Percentiles rank a stretch among this genome's conserved stretches.
Conservation (phyloP, 495 filamentous ascomycete species). For the Annulohypoxylon nitens region DNA sequence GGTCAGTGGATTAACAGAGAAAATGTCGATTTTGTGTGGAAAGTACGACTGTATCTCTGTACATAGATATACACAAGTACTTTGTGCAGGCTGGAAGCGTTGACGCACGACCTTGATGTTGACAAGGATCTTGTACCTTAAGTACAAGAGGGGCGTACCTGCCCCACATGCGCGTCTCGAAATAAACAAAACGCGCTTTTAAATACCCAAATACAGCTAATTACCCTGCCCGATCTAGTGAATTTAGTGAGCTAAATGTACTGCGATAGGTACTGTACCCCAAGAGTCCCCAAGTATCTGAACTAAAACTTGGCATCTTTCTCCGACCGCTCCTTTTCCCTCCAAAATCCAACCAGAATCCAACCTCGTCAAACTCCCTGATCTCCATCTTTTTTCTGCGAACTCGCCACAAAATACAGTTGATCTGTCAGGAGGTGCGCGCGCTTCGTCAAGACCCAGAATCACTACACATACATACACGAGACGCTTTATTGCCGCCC, state of each 20-base stretch:
- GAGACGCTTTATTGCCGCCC: constrained; percentile 14
- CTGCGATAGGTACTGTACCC: background rate
- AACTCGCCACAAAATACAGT: constrained; percentile 45
- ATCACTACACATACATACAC: constrained; percentile 28
- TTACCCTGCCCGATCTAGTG: background rate
- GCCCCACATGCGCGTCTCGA: constrained; percentile 43
- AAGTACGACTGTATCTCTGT: constrained; percentile 1
- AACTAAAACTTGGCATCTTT: constrained; percentile 24
- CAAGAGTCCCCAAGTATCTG: background rate
- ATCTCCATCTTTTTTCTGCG: constrained; percentile 29
- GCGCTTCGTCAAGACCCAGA: constrained; percentile 28
- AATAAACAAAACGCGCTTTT: constrained; percentile 48
- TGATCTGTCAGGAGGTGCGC: constrained; percentile 46
- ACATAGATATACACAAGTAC: constrained; percentile 12
- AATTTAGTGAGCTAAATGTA: constrained; percentile 1
- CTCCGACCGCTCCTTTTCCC: constrained; percentile 44
- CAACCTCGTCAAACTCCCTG: constrained; percentile 38
- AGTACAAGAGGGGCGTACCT: constrained; percentile 15
- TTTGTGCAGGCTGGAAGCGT: background rate
- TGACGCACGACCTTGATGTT: constrained; percentile 26
- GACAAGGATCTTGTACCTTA: constrained; percentile 8
- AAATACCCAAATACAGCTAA: constrained; percentile 24
- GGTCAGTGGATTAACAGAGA: constrained; percentile 15
- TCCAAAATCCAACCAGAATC: constrained; percentile 25
- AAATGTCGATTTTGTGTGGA: constrained; percentile 7